Percentiles rank a stretch among this genome's conserved stretches.
These are phyloP conservation scores for Austropuccinia psidii DNA, from an alignment of 1,284 basidiomycete species.

Conservation along the genomic window DNA sequence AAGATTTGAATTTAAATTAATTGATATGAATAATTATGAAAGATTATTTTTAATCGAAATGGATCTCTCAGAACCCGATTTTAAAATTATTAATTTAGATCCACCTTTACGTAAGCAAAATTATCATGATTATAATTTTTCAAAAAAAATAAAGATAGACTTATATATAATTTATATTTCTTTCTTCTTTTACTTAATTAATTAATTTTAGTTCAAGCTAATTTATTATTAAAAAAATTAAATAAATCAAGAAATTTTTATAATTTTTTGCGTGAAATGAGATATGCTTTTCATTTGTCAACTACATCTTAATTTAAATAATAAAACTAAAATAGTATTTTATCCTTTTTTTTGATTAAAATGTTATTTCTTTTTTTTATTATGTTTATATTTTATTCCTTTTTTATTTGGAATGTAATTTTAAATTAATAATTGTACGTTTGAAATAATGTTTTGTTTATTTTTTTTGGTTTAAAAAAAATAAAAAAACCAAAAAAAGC, in stretches of 20 bases:
- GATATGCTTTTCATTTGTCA: not conserved
- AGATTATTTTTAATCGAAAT: not conserved
- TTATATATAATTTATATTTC: not conserved
- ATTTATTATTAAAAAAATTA: not conserved
- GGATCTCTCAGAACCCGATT: not conserved
- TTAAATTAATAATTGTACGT: too few relatives aligned
- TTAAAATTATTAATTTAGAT: not conserved
- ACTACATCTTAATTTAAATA: too few relatives aligned
- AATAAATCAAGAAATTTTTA: constrained; percentile 1
- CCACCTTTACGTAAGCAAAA: not conserved
- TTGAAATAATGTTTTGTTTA: too few relatives aligned
- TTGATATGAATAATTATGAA: constrained; percentile 14
- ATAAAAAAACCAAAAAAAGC: too few relatives aligned
- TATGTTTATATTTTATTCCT: too few relatives aligned
- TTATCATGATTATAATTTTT: not conserved
- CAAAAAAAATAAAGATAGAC: not conserved
- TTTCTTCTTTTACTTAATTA: not conserved
- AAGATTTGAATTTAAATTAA: constrained; percentile 10
- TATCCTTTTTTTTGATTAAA: too few relatives aligned
- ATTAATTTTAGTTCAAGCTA: not conserved
- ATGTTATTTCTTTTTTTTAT: too few relatives aligned
- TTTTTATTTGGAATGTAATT: too few relatives aligned
- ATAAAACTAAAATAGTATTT: too few relatives aligned
- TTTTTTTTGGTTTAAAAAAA: too few relatives aligned
- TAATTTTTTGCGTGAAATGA: not conserved